Evolutionary conservation across 2,329 filamentous ascomycete species (phyloP).

Genomic region (Pezicula neosporulosa): DNA sequence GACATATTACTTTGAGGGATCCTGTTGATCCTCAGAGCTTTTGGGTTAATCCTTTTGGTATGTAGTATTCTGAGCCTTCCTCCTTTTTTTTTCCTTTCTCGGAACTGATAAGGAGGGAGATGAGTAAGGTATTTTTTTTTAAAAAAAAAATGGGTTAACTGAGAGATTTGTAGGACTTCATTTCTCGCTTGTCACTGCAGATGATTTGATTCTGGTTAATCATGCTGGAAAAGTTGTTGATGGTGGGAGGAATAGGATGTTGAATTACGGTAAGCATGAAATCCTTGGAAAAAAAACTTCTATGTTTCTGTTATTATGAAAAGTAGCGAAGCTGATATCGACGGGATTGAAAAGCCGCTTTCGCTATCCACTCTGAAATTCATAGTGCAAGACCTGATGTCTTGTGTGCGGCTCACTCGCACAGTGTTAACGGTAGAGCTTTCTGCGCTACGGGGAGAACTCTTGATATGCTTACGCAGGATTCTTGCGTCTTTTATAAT

Average conservation of each 20-base stretch:
- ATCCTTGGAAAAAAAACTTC: not conserved
- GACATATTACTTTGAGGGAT: constrained; percentile 34
- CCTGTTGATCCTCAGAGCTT: constrained; percentile 13
- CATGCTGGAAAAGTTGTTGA: too few relatives aligned
- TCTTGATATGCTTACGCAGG: constrained; percentile 55
- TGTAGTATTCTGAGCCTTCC: too few relatives aligned
- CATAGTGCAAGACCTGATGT: constrained; percentile 54
- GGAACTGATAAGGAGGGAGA: too few relatives aligned
- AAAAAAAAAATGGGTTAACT: too few relatives aligned
- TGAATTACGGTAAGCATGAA: constrained; percentile 11
- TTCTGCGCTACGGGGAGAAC: constrained; percentile 58
- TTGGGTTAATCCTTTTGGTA: constrained; percentile 19
- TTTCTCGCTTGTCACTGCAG: too few relatives aligned
- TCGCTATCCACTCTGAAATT: constrained; percentile 54
- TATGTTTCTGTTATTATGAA: not conserved
- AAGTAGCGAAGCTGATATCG: too few relatives aligned
- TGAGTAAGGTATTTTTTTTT: too few relatives aligned
- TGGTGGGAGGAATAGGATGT: constrained; percentile 10
- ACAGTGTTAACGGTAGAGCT: constrained; percentile 52
- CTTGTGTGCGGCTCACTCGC: constrained; percentile 51
- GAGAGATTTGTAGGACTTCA: too few relatives aligned
- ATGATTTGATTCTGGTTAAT: too few relatives aligned
- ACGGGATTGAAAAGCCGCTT: constrained; percentile 31
- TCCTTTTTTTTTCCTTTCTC: too few relatives aligned
- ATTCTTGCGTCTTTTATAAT: constrained; percentile 47